Evolutionary conservation across 768 basidiomycete genomes (phyloP).

Genomic region (Glaciozyma antarctica): DNA sequence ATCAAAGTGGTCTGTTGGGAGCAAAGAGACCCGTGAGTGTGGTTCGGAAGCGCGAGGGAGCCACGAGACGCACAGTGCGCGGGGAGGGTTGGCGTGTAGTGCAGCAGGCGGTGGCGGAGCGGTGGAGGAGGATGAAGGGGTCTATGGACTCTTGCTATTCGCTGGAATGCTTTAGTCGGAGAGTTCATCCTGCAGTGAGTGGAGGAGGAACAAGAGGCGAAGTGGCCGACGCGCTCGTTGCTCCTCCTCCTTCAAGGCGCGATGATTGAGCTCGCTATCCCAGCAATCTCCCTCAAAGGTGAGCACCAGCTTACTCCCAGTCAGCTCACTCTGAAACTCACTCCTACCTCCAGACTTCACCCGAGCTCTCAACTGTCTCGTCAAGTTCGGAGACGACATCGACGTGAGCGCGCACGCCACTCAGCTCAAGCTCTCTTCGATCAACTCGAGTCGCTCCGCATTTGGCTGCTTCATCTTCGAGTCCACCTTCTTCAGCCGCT

Average conservation of each 20-base stretch:
- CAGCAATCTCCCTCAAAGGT: constrained; percentile 13
- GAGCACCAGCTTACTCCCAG: not conserved
- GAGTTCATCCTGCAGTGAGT: too few relatives aligned
- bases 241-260: too few relatives aligned
- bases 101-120: not conserved
- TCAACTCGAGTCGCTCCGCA: constrained; percentile 23
- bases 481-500: constrained; percentile 19
- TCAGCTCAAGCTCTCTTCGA: constrained; percentile 17
- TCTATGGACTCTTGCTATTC: too few relatives aligned
- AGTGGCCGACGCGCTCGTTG: too few relatives aligned
- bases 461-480: constrained; percentile 22
- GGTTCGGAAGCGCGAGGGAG: not conserved
- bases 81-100: not conserved
- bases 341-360: constrained; percentile 10
- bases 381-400: constrained; percentile 10
- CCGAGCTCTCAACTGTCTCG: constrained; percentile 10
- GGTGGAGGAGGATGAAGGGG: too few relatives aligned
- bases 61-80: constrained; percentile 14
- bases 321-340: not conserved
- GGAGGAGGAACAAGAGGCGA: too few relatives aligned
- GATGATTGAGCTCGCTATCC: constrained; percentile 22
- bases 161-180: too few relatives aligned
- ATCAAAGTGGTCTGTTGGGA: constrained; percentile 59
- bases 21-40: not conserved
- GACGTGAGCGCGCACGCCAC: constrained; percentile 7